These are phyloP conservation scores for Boletus vermiculosoides DNA, from an alignment of 768 basidiomycete species.

Conservation along the genomic window DNA sequence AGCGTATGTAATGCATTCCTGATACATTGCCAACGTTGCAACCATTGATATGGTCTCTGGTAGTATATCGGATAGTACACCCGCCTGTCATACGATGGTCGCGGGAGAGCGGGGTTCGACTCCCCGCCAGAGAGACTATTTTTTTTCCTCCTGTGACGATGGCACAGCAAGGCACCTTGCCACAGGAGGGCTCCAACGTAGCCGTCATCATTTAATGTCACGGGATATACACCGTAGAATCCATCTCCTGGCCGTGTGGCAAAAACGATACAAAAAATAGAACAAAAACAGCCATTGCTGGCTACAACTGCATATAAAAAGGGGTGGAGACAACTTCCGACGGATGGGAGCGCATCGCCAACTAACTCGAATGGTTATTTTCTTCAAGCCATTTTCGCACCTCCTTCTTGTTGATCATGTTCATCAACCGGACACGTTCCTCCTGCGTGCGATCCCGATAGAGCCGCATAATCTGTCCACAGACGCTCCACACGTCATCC, in stretches of 20 bases:
- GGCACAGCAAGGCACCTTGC: not conserved
- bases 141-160: not conserved
- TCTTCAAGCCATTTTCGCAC: slow-evolving; percentile 83
- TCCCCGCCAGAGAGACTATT: slow-evolving; percentile 43
- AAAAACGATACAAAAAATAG: not conserved
- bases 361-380: slow-evolving; percentile 18
- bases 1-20: too few relatives aligned
- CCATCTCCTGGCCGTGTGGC: not conserved
- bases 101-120: slow-evolving; percentile 46
- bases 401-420: slow-evolving; percentile 71
- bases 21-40: not conserved
- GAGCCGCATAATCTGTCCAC: slow-evolving; percentile 81
- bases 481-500: slow-evolving; percentile 86
- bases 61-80: slow-evolving; percentile 54
- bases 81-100: slow-evolving; percentile 41
- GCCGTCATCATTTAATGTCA: not conserved
- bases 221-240: not conserved
- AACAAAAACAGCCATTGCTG: not conserved
- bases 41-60: slow-evolving; percentile 31
- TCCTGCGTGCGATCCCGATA: slow-evolving; percentile 55
- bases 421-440: slow-evolving; percentile 49
- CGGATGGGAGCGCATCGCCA: not conserved
- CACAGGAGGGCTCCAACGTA: not conserved
- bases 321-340: not conserved
- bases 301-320: not conserved